These are phyloP conservation scores for Pneumocystis wakefieldiae DNA, from an alignment of 1,139 yeast species.

Conservation along the genomic window DNA sequence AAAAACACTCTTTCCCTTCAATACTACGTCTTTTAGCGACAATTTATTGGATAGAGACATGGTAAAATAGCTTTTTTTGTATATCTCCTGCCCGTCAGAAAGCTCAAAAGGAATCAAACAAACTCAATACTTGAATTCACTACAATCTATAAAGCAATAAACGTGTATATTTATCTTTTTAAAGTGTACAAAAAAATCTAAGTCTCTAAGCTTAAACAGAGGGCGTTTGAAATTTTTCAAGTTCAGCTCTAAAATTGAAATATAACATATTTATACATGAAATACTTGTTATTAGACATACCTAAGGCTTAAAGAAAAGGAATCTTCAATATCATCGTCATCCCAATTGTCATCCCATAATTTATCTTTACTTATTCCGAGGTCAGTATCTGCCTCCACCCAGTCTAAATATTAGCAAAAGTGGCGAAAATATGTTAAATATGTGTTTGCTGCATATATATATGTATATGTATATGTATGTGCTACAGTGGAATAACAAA, in stretches of 20 bases:
- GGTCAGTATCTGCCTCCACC: constrained; percentile 36
- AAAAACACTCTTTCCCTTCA: constrained; percentile 78
- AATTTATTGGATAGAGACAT: constrained; percentile 90
- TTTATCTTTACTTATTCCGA: constrained; percentile 25
- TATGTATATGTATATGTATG: too few relatives aligned
- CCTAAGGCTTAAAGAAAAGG: constrained; percentile 57
- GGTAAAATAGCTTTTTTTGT: constrained; percentile 7
- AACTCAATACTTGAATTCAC: too few relatives aligned
- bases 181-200: neutral
- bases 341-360: constrained; percentile 97
- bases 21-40: constrained; percentile 76
- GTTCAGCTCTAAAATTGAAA: neutral
- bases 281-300: constrained; percentile 19
- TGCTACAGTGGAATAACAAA: too few relatives aligned
- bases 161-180: too few relatives aligned
- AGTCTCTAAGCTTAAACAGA: neutral
- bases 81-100: neutral
- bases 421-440: neutral
- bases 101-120: neutral
- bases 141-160: too few relatives aligned
- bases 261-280: neutral
- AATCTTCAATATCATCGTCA: constrained; percentile 68
- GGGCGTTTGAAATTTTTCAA: neutral
- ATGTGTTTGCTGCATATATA: too few relatives aligned
- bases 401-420: constrained; percentile 27